Conservation (phyloP, 2,329 filamentous ascomycete species). For the Fusarium cicatricum region DNA sequence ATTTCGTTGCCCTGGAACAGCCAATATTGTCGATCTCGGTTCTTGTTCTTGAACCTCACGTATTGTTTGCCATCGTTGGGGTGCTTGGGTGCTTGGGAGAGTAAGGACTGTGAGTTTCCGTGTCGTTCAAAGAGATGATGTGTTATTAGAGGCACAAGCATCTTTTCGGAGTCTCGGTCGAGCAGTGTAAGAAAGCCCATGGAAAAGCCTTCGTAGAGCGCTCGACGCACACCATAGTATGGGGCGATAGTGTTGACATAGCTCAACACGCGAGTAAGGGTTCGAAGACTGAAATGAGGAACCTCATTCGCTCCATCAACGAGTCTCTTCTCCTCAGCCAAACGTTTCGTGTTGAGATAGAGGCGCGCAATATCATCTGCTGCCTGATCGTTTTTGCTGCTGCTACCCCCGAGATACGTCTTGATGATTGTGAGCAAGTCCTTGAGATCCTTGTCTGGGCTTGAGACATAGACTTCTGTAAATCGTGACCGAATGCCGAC, state of each 20-base stretch:
- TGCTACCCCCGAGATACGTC: constrained; percentile 80
- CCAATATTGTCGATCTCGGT: constrained; percentile 81
- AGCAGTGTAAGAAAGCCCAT: constrained; percentile 98
- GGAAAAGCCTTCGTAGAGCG: constrained; percentile 92
- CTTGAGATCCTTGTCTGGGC: constrained; percentile 85
- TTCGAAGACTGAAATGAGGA: constrained; percentile 96
- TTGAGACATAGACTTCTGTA: constrained; percentile 93
- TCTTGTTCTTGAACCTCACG: constrained; percentile 76
- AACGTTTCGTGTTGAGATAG: constrained; percentile 85
- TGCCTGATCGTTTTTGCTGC: constrained; percentile 75
- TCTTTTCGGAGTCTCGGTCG: constrained; percentile 79
- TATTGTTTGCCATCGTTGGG: constrained; percentile 81
- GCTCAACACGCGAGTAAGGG: constrained; percentile 85
- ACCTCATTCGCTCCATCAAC: constrained; percentile 96
- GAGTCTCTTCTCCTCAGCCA: constrained; percentile 82
- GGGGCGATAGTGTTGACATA: constrained; percentile 88
- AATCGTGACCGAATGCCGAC: constrained; percentile 90
- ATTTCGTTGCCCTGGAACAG: constrained; percentile 76
- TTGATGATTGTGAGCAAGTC: constrained; percentile 89
- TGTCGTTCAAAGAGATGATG: constrained; percentile 79
- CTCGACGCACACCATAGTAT: constrained; percentile 83
- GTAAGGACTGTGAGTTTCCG: constrained; percentile 72
- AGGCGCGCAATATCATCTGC: constrained; percentile 84
- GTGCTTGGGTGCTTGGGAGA: constrained; percentile 79
- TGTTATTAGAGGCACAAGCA: constrained; percentile 81